These are phyloP conservation scores for Cladochytrium tenue DNA, from an alignment of 371 early-diverging fungal genomes.

Conservation along the genomic window DNA sequence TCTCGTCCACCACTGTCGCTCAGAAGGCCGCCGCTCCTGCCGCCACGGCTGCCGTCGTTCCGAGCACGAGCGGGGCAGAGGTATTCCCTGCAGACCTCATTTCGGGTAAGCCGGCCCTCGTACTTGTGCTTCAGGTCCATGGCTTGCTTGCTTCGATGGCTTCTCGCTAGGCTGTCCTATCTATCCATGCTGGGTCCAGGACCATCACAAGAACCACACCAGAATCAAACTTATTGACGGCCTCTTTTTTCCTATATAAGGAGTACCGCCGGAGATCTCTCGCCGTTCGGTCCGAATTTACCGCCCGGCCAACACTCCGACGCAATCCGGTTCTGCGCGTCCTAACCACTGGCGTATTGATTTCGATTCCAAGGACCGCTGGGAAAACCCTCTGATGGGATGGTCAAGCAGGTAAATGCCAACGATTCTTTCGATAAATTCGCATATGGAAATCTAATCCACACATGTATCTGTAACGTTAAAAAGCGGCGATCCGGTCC, in stretches of 20 bases:
- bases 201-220: background rate
- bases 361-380: conserved; percentile 83
- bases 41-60: background rate
- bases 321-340: conserved; percentile 80
- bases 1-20: background rate
- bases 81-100: background rate
- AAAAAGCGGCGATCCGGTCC: conserved; percentile 76
- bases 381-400: conserved; percentile 93
- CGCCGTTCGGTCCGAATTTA: conserved; percentile 83
- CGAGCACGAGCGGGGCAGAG: background rate
- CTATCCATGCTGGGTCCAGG: too few relatives aligned
- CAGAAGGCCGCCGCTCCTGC: background rate
- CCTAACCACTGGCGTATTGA: conserved; percentile 85
- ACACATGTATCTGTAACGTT: background rate
- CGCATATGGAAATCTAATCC: conserved; percentile 7
- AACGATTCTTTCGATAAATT: too few relatives aligned
- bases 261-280: conserved; percentile 42
- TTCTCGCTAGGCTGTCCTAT: too few relatives aligned
- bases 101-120: background rate
- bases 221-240: too few relatives aligned
- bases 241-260: conserved; percentile 11
- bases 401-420: conserved; percentile 95
- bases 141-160: too few relatives aligned
- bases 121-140: too few relatives aligned
- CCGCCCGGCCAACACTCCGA: conserved; percentile 81